Base-by-base conservation (phyloP, 106 monocot genomes). In the Triglochin maritima region DNA sequence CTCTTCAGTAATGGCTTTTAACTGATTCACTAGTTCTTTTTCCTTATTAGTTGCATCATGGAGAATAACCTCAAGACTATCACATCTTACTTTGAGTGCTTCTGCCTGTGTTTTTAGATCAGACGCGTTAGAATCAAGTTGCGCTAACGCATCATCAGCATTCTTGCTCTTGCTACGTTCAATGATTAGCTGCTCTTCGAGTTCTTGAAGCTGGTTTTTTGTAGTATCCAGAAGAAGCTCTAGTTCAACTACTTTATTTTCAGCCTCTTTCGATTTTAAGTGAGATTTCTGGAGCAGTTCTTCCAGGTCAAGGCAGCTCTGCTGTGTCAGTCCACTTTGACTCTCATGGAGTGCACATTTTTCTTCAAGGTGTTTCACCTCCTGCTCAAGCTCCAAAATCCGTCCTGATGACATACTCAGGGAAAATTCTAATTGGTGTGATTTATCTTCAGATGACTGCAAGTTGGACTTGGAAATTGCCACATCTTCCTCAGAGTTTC, bases 351-450 rank as follows among this genome's bases (percentile, higher is more conserved):
- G 76, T 9, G 63, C 17, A 63, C 68, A 73, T 69, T 78, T 79
- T 57, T 78, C 80, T 44, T 73, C 59, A 47, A 89, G 82, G 41
- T 79, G 67, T 56, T 74, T 78, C 65, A 84, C 49, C 73, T 93
- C 70, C 49, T 74, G 61, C 76, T 84, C 82, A 74, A 89, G 74
- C 56, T 80, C 72, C 46, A 44, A 72, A 9, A 67, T 79, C 53
- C 67, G 82, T 17, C 76, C 63, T 43, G 69, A 67, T 47, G 86
- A 72, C 9, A 56, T 48, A 7, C 48, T 64, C 60, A 86, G 53
- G 50, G 93, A 86, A 56, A 71, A 72, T 66, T 93, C 88, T 70
- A 93, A 68, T 49, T 89, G 81, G 50, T 15, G 73, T 61, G 82
- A 71, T 66, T 71, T 85, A 17, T 79, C 80, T 69, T 92, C 69